Evolutionary conservation across 148 eudicot species (phyloP).

Genomic region (Salicornia ramosissima): DNA sequence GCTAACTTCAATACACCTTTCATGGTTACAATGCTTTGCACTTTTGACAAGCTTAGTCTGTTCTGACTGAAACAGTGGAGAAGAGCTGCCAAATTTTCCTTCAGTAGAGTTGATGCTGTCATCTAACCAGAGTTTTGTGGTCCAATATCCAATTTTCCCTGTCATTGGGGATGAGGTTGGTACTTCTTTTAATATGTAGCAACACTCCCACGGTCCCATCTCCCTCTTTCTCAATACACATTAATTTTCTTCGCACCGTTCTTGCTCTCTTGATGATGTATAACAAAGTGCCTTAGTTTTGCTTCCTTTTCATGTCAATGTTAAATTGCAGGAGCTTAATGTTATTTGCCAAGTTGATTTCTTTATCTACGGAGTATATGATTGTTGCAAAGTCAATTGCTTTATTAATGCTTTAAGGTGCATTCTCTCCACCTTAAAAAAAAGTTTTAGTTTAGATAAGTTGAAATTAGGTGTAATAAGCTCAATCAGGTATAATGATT

Average conservation of each 20-base stretch:
- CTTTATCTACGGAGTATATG: too few relatives aligned
- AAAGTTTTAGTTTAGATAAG: too few relatives aligned
- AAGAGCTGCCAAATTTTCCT: slow-evolving; percentile 41
- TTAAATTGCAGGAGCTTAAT: too few relatives aligned
- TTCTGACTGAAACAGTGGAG: slow-evolving; percentile 42
- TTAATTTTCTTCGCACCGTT: not conserved
- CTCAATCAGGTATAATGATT: too few relatives aligned
- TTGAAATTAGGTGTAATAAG: too few relatives aligned
- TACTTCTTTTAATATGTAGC: not conserved
- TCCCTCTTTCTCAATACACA: not conserved
- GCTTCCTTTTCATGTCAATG: too few relatives aligned
- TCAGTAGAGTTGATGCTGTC: slow-evolving; percentile 52
- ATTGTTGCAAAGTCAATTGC: too few relatives aligned
- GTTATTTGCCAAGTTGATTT: too few relatives aligned
- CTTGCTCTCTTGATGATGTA: not conserved
- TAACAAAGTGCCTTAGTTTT: too few relatives aligned
- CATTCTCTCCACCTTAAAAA: too few relatives aligned
- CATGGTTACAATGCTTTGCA: slow-evolving; percentile 3
- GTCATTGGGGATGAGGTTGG: slow-evolving; percentile 56
- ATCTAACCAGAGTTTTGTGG: slow-evolving; percentile 57
- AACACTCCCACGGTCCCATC: not conserved
- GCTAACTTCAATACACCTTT: not conserved
- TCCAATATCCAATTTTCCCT: slow-evolving; percentile 51
- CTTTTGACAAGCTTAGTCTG: slow-evolving; percentile 4
- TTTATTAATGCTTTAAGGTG: too few relatives aligned